Evolutionary conservation across 2,329 filamentous ascomycete genomes (phyloP).

Genomic region (Fusarium vanettenii): DNA sequence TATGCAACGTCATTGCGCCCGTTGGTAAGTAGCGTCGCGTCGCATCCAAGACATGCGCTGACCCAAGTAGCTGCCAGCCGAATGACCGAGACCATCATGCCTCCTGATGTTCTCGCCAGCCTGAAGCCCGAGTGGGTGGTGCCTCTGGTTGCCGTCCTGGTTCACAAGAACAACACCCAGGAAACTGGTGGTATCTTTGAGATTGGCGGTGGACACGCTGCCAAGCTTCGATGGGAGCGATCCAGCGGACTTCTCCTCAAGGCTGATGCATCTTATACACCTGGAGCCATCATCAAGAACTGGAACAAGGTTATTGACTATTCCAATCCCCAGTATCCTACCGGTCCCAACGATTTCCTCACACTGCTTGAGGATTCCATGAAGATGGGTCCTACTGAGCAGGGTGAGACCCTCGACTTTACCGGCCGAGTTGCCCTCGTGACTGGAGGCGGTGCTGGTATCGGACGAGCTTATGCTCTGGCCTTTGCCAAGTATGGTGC

Average conservation of each 20-base stretch:
- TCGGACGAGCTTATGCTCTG: slow-evolving; percentile 90
- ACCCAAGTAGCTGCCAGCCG: slow-evolving; percentile 78
- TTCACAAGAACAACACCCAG: slow-evolving; percentile 83
- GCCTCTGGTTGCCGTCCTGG: slow-evolving; percentile 87
- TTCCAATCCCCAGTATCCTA: slow-evolving; percentile 81
- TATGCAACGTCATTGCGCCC: slow-evolving; percentile 93
- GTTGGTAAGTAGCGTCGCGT: slow-evolving; percentile 62
- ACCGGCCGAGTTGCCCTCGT: slow-evolving; percentile 86
- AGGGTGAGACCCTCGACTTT: slow-evolving; percentile 82
- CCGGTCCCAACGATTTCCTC: slow-evolving; percentile 89
- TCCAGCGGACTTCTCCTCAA: slow-evolving; percentile 89
- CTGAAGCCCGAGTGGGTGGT: slow-evolving; percentile 96
- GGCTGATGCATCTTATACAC: slow-evolving; percentile 88
- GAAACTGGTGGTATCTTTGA: slow-evolving; percentile 95
- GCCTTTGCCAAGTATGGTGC: slow-evolving; percentile 88
- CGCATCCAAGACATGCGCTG: slow-evolving; percentile 8
- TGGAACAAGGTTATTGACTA: slow-evolving; percentile 92
- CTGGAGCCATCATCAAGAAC: slow-evolving; percentile 86
- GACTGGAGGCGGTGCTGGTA: slow-evolving; percentile 89
- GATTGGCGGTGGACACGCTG: slow-evolving; percentile 89
- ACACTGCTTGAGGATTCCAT: slow-evolving; percentile 84
- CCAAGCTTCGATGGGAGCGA: slow-evolving; percentile 96
- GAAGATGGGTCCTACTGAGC: slow-evolving; percentile 78
- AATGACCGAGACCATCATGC: slow-evolving; percentile 97
- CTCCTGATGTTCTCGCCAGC: slow-evolving; percentile 86